Percentiles rank a stretch among this genome's conserved stretches.
Evolutionary conservation across 2,329 filamentous ascomycete genomes (phyloP).

Genomic region (Cryphonectria naterciae): DNA sequence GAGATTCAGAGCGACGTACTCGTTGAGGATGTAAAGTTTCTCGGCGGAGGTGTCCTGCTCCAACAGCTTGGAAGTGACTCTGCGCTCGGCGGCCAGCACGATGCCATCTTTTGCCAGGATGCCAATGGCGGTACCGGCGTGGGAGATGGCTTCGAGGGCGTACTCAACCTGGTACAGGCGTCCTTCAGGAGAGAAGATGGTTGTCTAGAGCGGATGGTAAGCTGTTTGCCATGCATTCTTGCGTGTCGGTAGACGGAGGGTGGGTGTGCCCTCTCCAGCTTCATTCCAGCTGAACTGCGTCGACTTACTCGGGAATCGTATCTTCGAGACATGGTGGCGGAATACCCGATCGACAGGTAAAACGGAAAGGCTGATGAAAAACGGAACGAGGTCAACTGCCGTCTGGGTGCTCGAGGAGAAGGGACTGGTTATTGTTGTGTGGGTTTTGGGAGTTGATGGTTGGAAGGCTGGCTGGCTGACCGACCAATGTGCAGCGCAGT

Average conservation of each 20-base stretch:
- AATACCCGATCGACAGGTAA: constrained; percentile 2
- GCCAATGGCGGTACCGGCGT: constrained; percentile 94
- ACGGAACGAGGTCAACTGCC: not conserved
- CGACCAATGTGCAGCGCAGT: not conserved
- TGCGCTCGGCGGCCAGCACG: constrained; percentile 94
- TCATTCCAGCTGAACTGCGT: constrained; percentile 25
- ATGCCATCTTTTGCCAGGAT: constrained; percentile 98
- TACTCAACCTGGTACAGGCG: constrained; percentile 99
- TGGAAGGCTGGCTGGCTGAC: constrained; percentile 1
- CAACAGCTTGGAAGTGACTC: constrained; percentile 98
- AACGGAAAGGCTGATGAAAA: not conserved
- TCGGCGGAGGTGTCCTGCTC: constrained; percentile 99
- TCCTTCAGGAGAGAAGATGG: constrained; percentile 99
- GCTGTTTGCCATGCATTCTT: constrained; percentile 12
- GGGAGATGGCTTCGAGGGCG: constrained; percentile 97
- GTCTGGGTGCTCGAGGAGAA: not conserved
- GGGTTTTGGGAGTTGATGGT: constrained; percentile 19
- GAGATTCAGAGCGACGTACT: constrained; percentile 62
- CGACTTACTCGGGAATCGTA: constrained; percentile 91
- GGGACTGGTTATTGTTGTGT: not conserved
- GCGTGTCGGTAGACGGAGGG: constrained; percentile 7
- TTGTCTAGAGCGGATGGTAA: constrained; percentile 66
- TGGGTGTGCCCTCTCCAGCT: constrained; percentile 11
- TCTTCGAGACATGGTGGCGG: constrained; percentile 81
- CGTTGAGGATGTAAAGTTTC: constrained; percentile 99